Evolutionary conservation across 1,284 basidiomycete species (phyloP).

Genomic region (Puccinia coronata): DNA sequence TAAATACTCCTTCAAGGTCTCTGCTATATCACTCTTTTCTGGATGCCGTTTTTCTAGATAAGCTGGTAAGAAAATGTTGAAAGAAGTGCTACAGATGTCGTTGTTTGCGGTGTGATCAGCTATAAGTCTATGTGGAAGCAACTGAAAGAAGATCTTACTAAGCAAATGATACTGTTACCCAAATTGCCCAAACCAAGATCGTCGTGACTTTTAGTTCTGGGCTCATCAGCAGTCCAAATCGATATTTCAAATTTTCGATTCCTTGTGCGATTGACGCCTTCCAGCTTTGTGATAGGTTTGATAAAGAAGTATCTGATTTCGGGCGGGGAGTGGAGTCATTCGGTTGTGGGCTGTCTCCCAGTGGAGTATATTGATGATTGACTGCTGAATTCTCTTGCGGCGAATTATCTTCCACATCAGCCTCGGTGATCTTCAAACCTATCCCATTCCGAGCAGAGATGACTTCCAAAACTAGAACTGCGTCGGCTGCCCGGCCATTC

Average conservation of each 20-base stretch:
- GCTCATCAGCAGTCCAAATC: constrained; percentile 73
- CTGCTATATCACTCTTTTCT: constrained; percentile 58
- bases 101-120: constrained; percentile 55
- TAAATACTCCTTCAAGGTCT: constrained; percentile 76
- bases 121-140: constrained; percentile 65
- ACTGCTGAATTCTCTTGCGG: not conserved
- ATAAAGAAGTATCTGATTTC: not conserved
- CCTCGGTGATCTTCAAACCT: constrained; percentile 67
- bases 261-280: constrained; percentile 3
- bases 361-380: constrained; percentile 1
- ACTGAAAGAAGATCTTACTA: constrained; percentile 58
- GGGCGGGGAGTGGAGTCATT: not conserved
- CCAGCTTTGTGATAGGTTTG: not conserved
- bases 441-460: constrained; percentile 83
- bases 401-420: constrained; percentile 69
- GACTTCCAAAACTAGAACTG: constrained; percentile 73
- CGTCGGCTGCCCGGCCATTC: constrained; percentile 76
- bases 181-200: constrained; percentile 77
- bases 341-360: constrained; percentile 12
- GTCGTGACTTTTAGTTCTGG: constrained; percentile 82
- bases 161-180: constrained; percentile 64
- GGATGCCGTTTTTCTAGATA: constrained; percentile 69
- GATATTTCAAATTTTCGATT: constrained; percentile 69
- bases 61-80: constrained; percentile 93
- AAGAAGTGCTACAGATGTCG: constrained; percentile 72